Base-by-base conservation (phyloP, 441 rosid genomes). In the Sinapis alba region DNA sequence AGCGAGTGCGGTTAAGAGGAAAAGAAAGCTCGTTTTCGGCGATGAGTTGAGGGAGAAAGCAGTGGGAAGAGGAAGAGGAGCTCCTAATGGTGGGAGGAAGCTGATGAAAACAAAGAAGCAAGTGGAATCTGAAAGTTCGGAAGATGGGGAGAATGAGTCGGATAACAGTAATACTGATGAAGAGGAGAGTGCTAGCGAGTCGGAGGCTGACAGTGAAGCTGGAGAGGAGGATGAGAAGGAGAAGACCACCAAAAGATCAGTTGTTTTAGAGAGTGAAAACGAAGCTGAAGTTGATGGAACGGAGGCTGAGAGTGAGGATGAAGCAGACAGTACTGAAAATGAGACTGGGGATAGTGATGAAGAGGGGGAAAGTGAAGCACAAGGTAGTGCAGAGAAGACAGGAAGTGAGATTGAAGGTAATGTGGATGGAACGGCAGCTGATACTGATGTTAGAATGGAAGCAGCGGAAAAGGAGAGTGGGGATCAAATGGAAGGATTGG, bases 21-120 rank as follows among this genome's bases (percentile, higher is more conserved):
- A 77, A 64, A 84, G 89, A 73, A 90, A 85, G 85, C 90, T 87
- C 16, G 85, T 87, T 65, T 71, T 74, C 79, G 84, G 47, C 47
- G 24, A 20, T 71, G 72, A 61, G 70, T 62, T 26, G 75, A 32
- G 20, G 15, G 71, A 60, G 16, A 65, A 63, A 24, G 7, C 75
- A 45, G 76, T 62, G 61, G 73, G 19, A 18, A 59, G 43, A 18
- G 58, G 53, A 65, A 66, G 70, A 68, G 77, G 54, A 76, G 19
- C 16, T 19, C 8, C 24, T 61, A 61, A 38, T 19, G 65, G 69
- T 78, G 62, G 27, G 28, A 73, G 27, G 28, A 73, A 62, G 71
- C 57, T 57, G 62, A 56, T 30, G 27, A 68, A 63, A 45, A 15
- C 5, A n/a, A 64, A 68, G 81, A 82, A 72, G 66, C 43, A n/a